A percentile compares a stretch with the other conserved stretches of the same genome.
Conservation (phyloP, 768 basidiomycete species). For the Tricholoma furcatifolium region DNA sequence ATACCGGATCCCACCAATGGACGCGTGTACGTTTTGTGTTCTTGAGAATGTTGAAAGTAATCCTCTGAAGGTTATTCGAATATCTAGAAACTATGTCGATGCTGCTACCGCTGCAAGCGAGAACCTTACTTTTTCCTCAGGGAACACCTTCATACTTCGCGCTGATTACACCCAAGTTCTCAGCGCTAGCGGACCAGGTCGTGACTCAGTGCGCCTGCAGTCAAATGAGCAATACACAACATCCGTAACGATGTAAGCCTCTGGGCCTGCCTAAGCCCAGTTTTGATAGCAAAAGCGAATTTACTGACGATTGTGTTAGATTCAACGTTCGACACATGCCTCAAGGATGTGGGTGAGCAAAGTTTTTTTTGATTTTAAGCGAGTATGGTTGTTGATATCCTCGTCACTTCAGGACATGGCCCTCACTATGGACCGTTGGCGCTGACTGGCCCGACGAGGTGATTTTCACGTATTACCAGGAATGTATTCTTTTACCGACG, state of each 20-base stretch:
- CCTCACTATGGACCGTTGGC: slow-evolving; percentile 58
- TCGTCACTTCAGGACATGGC: slow-evolving; percentile 38
- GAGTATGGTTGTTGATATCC: neutral
- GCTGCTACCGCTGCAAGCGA: slow-evolving; percentile 45
- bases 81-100: slow-evolving; percentile 41
- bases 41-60: neutral
- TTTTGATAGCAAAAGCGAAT: slow-evolving; percentile 34
- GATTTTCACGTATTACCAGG: neutral
- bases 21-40: slow-evolving; percentile 7
- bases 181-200: slow-evolving; percentile 46
- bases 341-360: slow-evolving; percentile 52
- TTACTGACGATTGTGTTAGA: slow-evolving; percentile 55
- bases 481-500: neutral
- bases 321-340: too few species aligned
- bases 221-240: slow-evolving; percentile 53
- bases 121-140: slow-evolving; percentile 58
- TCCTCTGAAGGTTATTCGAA: neutral
- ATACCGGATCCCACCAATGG: slow-evolving; percentile 4
- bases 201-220: slow-evolving; percentile 56
- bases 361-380: slow-evolving; percentile 1
- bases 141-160: too few species aligned
- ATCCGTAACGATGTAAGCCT: slow-evolving; percentile 48
- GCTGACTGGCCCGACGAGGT: slow-evolving; percentile 46
- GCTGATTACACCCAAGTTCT: slow-evolving; percentile 49
- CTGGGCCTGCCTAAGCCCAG: neutral